Evolutionary conservation across 306 rosid species (phyloP).

Genomic region (Rubus parviflorus): DNA sequence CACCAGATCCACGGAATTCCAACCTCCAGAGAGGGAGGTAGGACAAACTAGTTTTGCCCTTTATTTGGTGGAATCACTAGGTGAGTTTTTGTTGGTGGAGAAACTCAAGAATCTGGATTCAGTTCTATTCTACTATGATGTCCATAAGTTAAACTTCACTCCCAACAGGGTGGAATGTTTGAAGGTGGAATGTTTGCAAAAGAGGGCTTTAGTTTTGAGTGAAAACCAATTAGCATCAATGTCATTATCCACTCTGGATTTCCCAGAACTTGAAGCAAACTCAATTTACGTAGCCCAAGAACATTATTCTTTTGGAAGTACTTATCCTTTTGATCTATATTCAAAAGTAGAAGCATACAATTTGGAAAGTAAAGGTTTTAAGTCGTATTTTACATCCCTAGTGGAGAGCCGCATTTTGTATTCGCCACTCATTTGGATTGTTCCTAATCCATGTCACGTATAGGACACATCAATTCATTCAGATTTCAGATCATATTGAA

Average conservation of each 20-base stretch:
- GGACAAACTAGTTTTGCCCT: too few relatives aligned
- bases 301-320: too few relatives aligned
- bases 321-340: too few relatives aligned
- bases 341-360: not conserved
- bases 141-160: not conserved
- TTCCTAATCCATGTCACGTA: not conserved
- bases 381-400: not conserved
- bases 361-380: not conserved
- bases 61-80: too few relatives aligned
- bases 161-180: not conserved
- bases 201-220: not conserved
- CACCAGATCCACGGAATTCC: too few relatives aligned
- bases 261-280: not conserved
- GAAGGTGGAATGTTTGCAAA: not conserved
- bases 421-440: not conserved
- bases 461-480: not conserved
- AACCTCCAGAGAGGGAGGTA: too few relatives aligned
- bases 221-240: not conserved
- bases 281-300: not conserved
- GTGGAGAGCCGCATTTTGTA: not conserved
- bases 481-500: too few relatives aligned
- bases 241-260: not conserved
- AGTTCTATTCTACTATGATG: not conserved
- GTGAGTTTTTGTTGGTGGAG: not conserved
- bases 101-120: not conserved